Conservation (phyloP, 306 rosid species). For the Glycine tomentella region DNA sequence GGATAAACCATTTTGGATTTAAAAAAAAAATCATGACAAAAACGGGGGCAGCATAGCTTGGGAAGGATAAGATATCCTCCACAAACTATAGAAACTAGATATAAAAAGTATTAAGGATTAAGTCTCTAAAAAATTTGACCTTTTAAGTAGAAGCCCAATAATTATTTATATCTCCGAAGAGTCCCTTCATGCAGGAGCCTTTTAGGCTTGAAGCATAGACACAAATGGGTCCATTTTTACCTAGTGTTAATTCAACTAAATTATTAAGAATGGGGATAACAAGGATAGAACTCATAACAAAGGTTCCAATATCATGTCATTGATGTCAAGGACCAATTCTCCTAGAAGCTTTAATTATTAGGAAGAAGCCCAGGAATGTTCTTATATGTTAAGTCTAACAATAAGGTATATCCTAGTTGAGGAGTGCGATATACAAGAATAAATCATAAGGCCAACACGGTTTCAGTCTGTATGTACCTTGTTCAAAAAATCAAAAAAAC, state of each 20-base stretch:
- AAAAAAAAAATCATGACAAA: neutral
- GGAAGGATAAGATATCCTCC: constrained; percentile 23
- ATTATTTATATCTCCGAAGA: constrained; percentile 1
- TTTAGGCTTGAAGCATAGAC: neutral
- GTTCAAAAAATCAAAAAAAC: constrained; percentile 83
- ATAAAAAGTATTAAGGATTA: neutral
- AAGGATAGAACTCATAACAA: constrained; percentile 17
- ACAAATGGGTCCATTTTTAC: constrained; percentile 9
- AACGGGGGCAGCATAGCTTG: neutral
- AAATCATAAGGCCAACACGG: constrained; percentile 16
- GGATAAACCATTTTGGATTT: neutral
- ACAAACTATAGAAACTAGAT: constrained; percentile 3
- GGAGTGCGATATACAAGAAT: constrained; percentile 30
- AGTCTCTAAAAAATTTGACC: constrained; percentile 8
- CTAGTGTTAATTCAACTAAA: constrained; percentile 17
- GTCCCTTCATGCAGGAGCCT: neutral
- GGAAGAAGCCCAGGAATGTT: constrained; percentile 16
- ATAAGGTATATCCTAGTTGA: constrained; percentile 38
- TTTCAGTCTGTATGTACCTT: constrained; percentile 68
- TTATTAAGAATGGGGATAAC: constrained; percentile 19
- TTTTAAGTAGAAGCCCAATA: constrained; percentile 5
- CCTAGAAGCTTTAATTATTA: neutral
- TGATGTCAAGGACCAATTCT: neutral
- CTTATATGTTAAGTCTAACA: constrained; percentile 37
- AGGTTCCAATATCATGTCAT: constrained; percentile 12